Base-by-base conservation (phyloP, 176 grass and related monocot species). In the Metroxylon sagu region DNA sequence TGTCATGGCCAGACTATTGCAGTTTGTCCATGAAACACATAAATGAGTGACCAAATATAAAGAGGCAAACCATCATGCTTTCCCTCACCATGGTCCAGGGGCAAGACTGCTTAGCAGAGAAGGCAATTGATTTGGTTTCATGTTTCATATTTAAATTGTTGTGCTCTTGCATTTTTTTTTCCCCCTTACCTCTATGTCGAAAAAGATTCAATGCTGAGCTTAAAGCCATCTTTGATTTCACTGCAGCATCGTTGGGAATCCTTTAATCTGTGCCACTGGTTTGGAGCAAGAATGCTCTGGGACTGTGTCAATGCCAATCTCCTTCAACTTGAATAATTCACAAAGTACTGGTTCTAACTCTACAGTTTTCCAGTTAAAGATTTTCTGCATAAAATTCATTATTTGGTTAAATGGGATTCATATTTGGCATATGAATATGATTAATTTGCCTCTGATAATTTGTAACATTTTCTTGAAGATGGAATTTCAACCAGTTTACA, bases 231-330 rank as follows among this genome's bases (percentile, higher is more conserved):
- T 50, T 21, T 18, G 7, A 23, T 48, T 53, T 43, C 58, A 18
- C 28, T 69, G 75, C 83, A 95, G 90, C 59, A 84, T 95, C 57
- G 90, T 90, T 53, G 90, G 90, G 25, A 95, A 95, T 81, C 86
- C 90, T 60, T 79, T 95, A 57, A 95, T 95, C 26, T 95, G 90
- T 54, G 31, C 60, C 49, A 65, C 77, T 35, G 76, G 52, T 35
- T 83, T 17, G 2, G 71, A 86, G 57, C 68, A 87, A 71, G 80
- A 76, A 73, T 95, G 90, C 71, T 87, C 79, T 52, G 74, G 77
- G 70, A 75, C 76, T 64, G 62, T 87, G 76, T 86, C 86, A 0
- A 81, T 95, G 83, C 80, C 83, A 1, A 73, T 86, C 74, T 90
- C 90, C 52, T 95, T 84, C 60, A 53, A 68, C 68, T 74, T 76